These are phyloP conservation scores for Aristolochia fimbriata DNA, from an alignment of 164 flowering plant genomes.

Conservation along the genomic window DNA sequence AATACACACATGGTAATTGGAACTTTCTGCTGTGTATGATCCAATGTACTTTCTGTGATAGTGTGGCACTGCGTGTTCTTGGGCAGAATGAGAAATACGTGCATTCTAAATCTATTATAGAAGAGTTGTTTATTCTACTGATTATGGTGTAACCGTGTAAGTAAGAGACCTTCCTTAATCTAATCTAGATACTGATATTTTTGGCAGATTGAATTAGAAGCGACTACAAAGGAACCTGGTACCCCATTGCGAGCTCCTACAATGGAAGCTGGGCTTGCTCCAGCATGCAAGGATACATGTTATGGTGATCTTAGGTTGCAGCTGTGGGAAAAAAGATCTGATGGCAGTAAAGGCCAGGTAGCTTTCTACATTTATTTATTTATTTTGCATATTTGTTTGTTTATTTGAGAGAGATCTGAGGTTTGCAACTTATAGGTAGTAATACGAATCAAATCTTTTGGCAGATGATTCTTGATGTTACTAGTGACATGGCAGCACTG, in stretches of 20 bases:
- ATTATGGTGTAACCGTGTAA: too few species aligned
- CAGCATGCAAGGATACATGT: constrained; percentile 89
- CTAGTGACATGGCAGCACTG: constrained; percentile 81
- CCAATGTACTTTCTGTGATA: too few species aligned
- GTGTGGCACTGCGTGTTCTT: too few species aligned
- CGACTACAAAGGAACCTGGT: constrained; percentile 68
- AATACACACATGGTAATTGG: constrained; percentile 47
- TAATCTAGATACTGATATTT: neutral
- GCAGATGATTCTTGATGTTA: constrained; percentile 71
- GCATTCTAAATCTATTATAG: too few species aligned
- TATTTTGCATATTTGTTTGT: neutral
- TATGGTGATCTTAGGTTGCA: constrained; percentile 50
- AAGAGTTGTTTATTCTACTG: neutral
- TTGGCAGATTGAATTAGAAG: constrained; percentile 76
- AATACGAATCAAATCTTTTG: neutral
- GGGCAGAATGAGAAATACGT: too few species aligned
- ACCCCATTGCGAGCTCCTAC: constrained; percentile 91
- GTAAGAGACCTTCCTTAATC: neutral
- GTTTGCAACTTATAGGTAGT: neutral
- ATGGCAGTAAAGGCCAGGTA: constrained; percentile 93
- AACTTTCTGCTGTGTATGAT: too few species aligned
- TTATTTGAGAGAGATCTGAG: neutral
- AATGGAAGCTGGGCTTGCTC: constrained; percentile 70
- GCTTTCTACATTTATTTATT: neutral
- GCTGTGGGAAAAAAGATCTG: constrained; percentile 60